Percentiles rank a stretch among this genome's conserved stretches.
Evolutionary conservation across 805 yeast genomes (phyloP).

Genomic region (Dipodascus albidus): DNA sequence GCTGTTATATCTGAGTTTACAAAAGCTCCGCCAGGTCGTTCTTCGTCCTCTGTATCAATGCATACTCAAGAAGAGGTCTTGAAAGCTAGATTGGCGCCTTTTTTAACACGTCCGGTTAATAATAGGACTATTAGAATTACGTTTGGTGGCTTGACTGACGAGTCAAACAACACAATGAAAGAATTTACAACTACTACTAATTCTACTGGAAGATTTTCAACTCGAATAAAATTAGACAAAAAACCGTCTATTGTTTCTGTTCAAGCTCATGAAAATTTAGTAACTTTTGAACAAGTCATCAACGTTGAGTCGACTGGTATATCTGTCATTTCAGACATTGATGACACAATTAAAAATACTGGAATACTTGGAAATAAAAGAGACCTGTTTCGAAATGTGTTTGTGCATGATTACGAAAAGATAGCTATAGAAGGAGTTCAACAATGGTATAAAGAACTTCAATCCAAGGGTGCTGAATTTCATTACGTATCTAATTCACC

Average conservation of each 20-base stretch:
- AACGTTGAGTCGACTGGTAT: constrained; percentile 35
- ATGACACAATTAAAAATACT: constrained; percentile 84
- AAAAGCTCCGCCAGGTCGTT: constrained; percentile 5
- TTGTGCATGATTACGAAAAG: constrained; percentile 51
- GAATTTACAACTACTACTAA: constrained; percentile 39
- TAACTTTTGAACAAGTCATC: constrained; percentile 36
- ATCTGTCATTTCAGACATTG: constrained; percentile 81
- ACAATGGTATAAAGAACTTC: constrained; percentile 53
- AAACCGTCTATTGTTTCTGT: constrained; percentile 41
- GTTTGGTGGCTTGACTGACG: constrained; percentile 30
- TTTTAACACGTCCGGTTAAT: constrained; percentile 57
- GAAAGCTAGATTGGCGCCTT: constrained; percentile 54
- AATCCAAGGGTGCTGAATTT: constrained; percentile 39
- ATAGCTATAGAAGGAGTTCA: constrained; percentile 69
- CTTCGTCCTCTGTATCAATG: constrained; percentile 8
- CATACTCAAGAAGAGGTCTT: constrained; percentile 36
- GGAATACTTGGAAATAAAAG: constrained; percentile 86
- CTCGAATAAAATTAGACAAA: constrained; percentile 42
- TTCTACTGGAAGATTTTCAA: constrained; percentile 52
- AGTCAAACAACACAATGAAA: not conserved
- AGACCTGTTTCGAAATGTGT: constrained; percentile 66
- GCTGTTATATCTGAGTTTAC: constrained; percentile 4
- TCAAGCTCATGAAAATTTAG: constrained; percentile 29
- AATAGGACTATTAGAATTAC: constrained; percentile 42
- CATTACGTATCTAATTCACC: constrained; percentile 97